Conservation (phyloP, 495 filamentous ascomycete species). For the Hypomontagnella submonticulosa region DNA sequence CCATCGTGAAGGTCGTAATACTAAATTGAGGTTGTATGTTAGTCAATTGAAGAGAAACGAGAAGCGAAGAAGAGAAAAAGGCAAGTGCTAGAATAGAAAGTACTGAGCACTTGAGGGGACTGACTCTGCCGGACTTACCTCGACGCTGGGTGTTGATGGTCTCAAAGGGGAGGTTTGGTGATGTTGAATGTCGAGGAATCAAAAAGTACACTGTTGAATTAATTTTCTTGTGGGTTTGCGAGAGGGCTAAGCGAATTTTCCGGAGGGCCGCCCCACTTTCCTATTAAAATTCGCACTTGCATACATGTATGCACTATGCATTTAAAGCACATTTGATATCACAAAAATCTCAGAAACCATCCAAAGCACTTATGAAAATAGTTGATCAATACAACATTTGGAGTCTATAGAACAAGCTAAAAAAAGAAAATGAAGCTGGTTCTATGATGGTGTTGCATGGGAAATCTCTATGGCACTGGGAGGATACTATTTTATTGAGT, state of each 20-base stretch:
- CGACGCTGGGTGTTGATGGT: conserved; percentile 45
- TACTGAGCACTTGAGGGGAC: background rate
- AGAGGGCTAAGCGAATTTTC: conserved; percentile 49
- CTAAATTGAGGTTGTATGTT: conserved; percentile 17
- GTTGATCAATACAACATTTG: no score
- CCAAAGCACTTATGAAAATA: no score
- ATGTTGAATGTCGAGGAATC: conserved; percentile 42
- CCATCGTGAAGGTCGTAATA: conserved; percentile 71
- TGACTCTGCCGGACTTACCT: conserved; percentile 40
- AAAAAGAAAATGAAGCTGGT: no score
- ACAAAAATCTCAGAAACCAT: no score
- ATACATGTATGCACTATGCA: conserved; percentile 18
- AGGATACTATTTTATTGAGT: no score
- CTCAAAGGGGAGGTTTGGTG: conserved; percentile 39
- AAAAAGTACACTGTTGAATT: conserved; percentile 39
- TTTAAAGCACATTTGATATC: background rate
- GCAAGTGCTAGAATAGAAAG: background rate
- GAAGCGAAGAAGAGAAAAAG: background rate
- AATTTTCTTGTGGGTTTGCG: conserved; percentile 49
- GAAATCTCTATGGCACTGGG: no score
- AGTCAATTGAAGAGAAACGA: conserved; percentile 24
- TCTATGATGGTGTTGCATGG: no score
- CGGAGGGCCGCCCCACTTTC: conserved; percentile 16
- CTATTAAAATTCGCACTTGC: background rate
- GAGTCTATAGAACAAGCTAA: no score